A percentile compares a stretch with the other conserved stretches of the same genome.
Evolutionary conservation across 345 rosid genomes (phyloP).

Genomic region (Conringia planisiliqua): DNA sequence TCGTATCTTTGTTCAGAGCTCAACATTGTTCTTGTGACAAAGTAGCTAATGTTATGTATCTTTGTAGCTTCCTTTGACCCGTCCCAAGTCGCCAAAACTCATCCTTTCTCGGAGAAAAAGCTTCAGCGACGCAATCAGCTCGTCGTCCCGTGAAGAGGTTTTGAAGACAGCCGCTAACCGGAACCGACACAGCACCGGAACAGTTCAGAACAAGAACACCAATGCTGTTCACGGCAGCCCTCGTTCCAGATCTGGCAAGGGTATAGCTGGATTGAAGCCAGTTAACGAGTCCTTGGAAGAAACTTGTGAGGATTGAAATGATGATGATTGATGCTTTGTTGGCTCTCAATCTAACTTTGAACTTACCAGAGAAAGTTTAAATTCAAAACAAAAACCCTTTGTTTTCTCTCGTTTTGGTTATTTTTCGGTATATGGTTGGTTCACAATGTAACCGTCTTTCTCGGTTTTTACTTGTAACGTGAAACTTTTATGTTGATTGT

Average conservation of each 20-base stretch:
- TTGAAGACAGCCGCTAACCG: slow-evolving; percentile 15
- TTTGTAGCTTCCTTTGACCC: slow-evolving; percentile 71
- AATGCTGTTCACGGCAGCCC: slow-evolving; percentile 34
- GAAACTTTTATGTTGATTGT: slow-evolving; percentile 21
- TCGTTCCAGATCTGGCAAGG: slow-evolving; percentile 40
- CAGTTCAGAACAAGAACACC: slow-evolving; percentile 28
- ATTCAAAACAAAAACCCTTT: slow-evolving; percentile 21
- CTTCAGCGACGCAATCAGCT: slow-evolving; percentile 39
- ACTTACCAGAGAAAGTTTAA: slow-evolving; percentile 5
- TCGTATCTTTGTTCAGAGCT: neutral
- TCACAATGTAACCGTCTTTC: slow-evolving; percentile 24
- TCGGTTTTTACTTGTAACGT: slow-evolving; percentile 19
- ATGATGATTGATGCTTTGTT: slow-evolving; percentile 20
- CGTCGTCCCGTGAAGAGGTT: slow-evolving; percentile 30
- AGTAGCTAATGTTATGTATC: neutral
- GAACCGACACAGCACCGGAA: slow-evolving; percentile 44
- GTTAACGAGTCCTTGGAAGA: slow-evolving; percentile 38
- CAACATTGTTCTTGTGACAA: slow-evolving; percentile 4
- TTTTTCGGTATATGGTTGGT: slow-evolving; percentile 24
- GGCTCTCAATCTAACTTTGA: slow-evolving; percentile 24
- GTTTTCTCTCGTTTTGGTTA: slow-evolving; percentile 15
- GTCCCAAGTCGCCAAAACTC: slow-evolving; percentile 68
- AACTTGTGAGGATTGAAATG: slow-evolving; percentile 35
- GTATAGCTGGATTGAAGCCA: slow-evolving; percentile 40
- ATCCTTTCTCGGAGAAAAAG: slow-evolving; percentile 65